phyloP scores from a whole-genome alignment of 495 filamentous ascomycete genomes.

The Articulospora tetracladia region DNA sequence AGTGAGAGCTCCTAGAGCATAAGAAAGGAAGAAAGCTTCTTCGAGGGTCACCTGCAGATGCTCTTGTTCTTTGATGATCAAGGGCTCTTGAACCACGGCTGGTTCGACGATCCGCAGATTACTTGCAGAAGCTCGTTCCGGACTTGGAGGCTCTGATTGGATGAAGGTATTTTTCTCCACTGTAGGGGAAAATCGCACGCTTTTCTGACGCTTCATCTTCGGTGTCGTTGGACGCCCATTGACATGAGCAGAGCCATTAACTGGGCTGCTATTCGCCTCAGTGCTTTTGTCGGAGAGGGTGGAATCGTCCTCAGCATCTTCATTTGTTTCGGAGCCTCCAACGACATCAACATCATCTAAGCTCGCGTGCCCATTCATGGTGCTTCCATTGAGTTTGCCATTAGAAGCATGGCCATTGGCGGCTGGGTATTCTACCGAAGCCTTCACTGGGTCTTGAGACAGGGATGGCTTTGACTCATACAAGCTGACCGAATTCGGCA shows the following conservation, averaged over 20 bases:
- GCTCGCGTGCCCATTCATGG: slow-evolving; percentile 3
- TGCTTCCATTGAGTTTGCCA: not conserved
- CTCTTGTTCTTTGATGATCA: slow-evolving; percentile 66
- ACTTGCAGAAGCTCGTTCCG: slow-evolving; percentile 13
- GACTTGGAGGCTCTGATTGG: slow-evolving; percentile 41
- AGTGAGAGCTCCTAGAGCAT: slow-evolving; percentile 71
- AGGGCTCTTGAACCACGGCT: slow-evolving; percentile 13
- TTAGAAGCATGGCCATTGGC: not conserved
- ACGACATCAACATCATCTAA: slow-evolving; percentile 10
- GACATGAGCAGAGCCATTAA: slow-evolving; percentile 9
- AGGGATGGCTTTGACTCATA: not conserved
- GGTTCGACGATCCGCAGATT: not conserved
- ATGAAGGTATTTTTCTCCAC: slow-evolving; percentile 54
- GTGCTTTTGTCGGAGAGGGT: slow-evolving; percentile 14
- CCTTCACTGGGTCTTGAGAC: not conserved
- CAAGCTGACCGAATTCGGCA: slow-evolving; percentile 26
- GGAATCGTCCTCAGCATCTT: slow-evolving; percentile 12
- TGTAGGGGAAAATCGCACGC: slow-evolving; percentile 60
- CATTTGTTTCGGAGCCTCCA: slow-evolving; percentile 15
- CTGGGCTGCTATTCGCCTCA: slow-evolving; percentile 5
- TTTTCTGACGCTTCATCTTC: slow-evolving; percentile 39
- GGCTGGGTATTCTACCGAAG: not conserved
- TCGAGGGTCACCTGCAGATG: slow-evolving; percentile 87
- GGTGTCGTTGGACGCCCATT: slow-evolving; percentile 9
- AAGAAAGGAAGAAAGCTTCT: slow-evolving; percentile 89